Evolutionary conservation across 1,284 basidiomycete species (phyloP).

Genomic region (Gymnopus androsaceus): DNA sequence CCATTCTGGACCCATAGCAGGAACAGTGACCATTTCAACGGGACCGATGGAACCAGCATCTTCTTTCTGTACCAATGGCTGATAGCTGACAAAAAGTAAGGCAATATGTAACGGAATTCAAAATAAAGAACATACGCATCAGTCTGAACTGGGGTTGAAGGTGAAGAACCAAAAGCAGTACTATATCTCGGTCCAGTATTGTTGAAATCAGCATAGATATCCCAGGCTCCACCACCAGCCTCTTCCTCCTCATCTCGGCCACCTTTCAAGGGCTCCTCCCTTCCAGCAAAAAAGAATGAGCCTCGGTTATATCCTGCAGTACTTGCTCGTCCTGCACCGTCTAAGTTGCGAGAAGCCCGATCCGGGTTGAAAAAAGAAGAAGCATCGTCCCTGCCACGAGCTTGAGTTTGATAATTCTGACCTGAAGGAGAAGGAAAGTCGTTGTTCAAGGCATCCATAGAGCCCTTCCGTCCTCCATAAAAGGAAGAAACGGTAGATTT

Average conservation of each 20-base stretch:
- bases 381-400: constrained; percentile 56
- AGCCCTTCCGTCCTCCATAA: constrained; percentile 63
- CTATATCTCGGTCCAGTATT: constrained; percentile 83
- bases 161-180: constrained; percentile 44
- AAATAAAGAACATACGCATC: constrained; percentile 20
- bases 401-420: constrained; percentile 18
- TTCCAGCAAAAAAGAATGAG: constrained; percentile 64
- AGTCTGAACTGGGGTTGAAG: constrained; percentile 17
- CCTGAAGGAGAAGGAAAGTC: constrained; percentile 46
- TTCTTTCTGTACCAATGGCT: constrained; percentile 34
- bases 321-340: constrained; percentile 19
- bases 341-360: constrained; percentile 31
- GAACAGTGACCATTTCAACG: constrained; percentile 86
- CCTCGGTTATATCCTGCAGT: constrained; percentile 69
- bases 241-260: constrained; percentile 61
- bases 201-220: constrained; percentile 91
- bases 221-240: constrained; percentile 59
- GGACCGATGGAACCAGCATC: constrained; percentile 38
- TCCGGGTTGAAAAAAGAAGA: constrained; percentile 65
- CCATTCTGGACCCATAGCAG: constrained; percentile 88
- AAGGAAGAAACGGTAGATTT: constrained; percentile 77
- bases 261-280: constrained; percentile 73
- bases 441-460: constrained; percentile 59
- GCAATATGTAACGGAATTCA: constrained; percentile 11
- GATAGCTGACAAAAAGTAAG: constrained; percentile 10